Base-by-base conservation (phyloP, 805 yeast genomes). In the Myxozyma monticola region DNA sequence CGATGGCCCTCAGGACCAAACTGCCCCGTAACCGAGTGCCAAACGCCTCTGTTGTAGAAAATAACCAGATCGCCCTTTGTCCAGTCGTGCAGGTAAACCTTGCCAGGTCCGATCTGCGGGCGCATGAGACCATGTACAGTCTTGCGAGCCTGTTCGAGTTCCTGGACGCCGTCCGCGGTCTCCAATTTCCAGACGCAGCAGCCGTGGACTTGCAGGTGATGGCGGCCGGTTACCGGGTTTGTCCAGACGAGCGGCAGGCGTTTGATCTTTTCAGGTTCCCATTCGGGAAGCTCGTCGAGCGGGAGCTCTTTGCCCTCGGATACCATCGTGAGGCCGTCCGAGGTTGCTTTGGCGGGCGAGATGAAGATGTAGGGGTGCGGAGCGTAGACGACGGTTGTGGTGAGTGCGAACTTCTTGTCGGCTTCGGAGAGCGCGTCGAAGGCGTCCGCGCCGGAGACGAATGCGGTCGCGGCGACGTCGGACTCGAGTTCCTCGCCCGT, bases 11-110 rank as follows among this genome's bases (percentile, higher is more conserved):
- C 87, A 17, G 77, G 76, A 17, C 78, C 82, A 69, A 88, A 84
- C 68, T 88, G 95, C 45, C 96, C 95, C 14, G 96, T 88, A 28
- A 88, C 96, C 1, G 91, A 81, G 66, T 88, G 96, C 85, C 91
- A 85, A 9, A 88, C 90, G 37, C 96, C 96, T 66, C 91, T 77
- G 74, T 88, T 88, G 70, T 76, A 88, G 74, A 88, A 88, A 48
- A 88, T 82, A 30, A 87, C 93, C 63, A 88, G 76, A 62, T 88
- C 96, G 48, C 96, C 96, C 58, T 81, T 76, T 17, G 71, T 70
- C 96, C 96, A 88, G 41, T 80, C 79, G 67, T 88, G 96, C 2
- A 89, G 85, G 68, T 85, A 86, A 9, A 88, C 81, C 40, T 82
- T 65, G 48, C 80, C 65, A 17, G 96, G 91, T 2, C 83, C 68